phyloP scores from a whole-genome alignment of 331 rosid genomes.

The Arachis monticola region DNA sequence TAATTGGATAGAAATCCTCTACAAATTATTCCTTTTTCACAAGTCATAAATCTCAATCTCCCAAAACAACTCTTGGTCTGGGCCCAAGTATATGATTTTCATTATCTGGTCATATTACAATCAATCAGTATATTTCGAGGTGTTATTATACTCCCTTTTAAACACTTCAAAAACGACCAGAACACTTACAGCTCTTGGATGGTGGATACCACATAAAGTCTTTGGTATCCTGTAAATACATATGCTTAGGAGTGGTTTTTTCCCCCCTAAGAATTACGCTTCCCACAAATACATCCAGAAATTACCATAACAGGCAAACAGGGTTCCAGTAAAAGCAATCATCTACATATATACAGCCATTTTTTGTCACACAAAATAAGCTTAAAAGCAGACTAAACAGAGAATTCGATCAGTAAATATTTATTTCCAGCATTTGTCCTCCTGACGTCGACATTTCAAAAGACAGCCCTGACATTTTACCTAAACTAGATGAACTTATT shows the following conservation, averaged over 20 bases:
- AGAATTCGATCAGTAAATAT: background rate
- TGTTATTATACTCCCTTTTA: background rate
- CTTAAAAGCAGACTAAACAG: slow-evolving; percentile 9
- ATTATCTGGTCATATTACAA: background rate
- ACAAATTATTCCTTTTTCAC: background rate
- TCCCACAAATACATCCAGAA: background rate
- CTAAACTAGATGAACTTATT: slow-evolving; percentile 25
- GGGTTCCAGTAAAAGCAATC: background rate
- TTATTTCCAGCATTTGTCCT: background rate
- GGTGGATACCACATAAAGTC: background rate
- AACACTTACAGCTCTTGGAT: background rate
- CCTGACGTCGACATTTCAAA: background rate
- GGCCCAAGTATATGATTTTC: background rate
- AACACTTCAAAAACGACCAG: background rate
- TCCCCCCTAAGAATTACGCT: background rate
- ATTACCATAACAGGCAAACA: slow-evolving; percentile 2
- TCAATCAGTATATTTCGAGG: background rate
- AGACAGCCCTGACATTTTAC: slow-evolving; percentile 5
- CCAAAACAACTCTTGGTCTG: background rate
- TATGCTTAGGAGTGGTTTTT: slow-evolving; percentile 1
- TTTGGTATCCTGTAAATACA: slow-evolving; percentile 7
- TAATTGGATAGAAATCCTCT: background rate
- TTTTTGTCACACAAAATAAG: background rate
- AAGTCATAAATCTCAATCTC: background rate
- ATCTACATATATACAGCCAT: background rate